phyloP scores from a whole-genome alignment of 208 protist genomes.

The Blechomonas ayalai region DNA sequence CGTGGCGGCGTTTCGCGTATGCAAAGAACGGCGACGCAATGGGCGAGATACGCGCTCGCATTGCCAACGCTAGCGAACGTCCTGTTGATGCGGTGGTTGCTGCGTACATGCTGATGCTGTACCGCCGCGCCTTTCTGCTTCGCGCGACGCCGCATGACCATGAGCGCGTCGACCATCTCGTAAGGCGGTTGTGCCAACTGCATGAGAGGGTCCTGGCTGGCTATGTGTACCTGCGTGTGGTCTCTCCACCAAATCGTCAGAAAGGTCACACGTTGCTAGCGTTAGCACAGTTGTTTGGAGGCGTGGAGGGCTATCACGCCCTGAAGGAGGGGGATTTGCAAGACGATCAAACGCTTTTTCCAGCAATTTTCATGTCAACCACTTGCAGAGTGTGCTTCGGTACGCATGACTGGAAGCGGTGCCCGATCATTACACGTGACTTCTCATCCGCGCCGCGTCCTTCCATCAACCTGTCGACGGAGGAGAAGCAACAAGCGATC shows the following conservation, averaged over 20 bases:
- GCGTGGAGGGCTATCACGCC: constrained; percentile 7
- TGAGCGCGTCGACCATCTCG: constrained; percentile 48
- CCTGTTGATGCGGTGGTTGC: constrained; percentile 69
- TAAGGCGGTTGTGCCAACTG: constrained; percentile 42
- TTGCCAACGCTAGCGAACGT: constrained; percentile 43
- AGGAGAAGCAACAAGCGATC: constrained; percentile 66
- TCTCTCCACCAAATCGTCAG: constrained; percentile 27
- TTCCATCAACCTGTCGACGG: constrained; percentile 51
- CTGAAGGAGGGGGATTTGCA: constrained; percentile 20
- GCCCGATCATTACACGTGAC: constrained; percentile 80
- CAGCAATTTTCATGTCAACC: constrained; percentile 42
- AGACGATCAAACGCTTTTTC: constrained; percentile 43
- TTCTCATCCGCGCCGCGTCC: constrained; percentile 24
- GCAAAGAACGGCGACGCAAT: constrained; percentile 43
- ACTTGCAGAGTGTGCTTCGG: constrained; percentile 83
- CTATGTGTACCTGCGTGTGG: constrained; percentile 70
- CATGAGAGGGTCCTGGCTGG: constrained; percentile 77
- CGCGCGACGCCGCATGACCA: constrained; percentile 64
- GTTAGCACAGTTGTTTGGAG: constrained; percentile 21
- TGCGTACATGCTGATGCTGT: constrained; percentile 78
- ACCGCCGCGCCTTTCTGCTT: constrained; percentile 67
- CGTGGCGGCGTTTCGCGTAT: constrained; percentile 71
- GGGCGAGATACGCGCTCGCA: constrained; percentile 58
- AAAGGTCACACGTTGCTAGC: constrained; percentile 26
- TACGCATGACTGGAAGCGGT: constrained; percentile 50